Percentiles rank a stretch among this genome's conserved stretches.
Conservation (phyloP, 306 rosid species). For the Astragalus membranaceus region DNA sequence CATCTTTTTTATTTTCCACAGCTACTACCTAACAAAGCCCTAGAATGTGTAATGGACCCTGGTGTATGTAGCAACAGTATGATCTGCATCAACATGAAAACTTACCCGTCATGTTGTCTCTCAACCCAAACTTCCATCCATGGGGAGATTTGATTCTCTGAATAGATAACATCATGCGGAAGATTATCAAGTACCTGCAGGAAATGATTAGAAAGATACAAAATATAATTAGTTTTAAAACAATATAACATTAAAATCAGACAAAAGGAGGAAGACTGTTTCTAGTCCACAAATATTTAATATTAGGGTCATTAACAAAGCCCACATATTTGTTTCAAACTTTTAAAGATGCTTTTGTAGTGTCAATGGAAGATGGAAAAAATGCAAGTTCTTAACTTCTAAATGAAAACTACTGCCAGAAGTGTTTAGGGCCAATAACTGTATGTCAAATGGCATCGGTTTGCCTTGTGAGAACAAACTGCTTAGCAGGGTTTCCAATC, state of each 20-base stretch:
- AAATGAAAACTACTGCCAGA: neutral
- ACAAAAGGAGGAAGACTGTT: neutral
- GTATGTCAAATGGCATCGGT: neutral
- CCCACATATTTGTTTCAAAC: neutral
- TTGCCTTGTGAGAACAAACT: neutral
- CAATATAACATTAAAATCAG: neutral
- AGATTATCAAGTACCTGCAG: slow-evolving; percentile 93
- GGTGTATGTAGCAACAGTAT: neutral
- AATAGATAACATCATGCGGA: slow-evolving; percentile 89
- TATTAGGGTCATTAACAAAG: neutral
- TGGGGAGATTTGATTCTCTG: slow-evolving; percentile 74
- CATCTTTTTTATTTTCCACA: neutral
- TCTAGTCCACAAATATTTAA: slow-evolving; percentile 7
- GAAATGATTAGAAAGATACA: slow-evolving; percentile 5
- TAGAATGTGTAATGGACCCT: neutral
- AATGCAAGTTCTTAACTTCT: neutral
- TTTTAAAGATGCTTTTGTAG: neutral
- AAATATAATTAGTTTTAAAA: neutral
- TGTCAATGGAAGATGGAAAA: neutral
- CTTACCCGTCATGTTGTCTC: slow-evolving; percentile 60
- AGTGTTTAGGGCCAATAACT: neutral
- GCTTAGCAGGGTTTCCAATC: neutral
- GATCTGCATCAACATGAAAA: neutral
- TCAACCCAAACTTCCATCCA: slow-evolving; percentile 98
- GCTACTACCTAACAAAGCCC: neutral